Conservation (phyloP, 2,329 filamentous ascomycete species). For the Basipetospora chlamydospora region DNA sequence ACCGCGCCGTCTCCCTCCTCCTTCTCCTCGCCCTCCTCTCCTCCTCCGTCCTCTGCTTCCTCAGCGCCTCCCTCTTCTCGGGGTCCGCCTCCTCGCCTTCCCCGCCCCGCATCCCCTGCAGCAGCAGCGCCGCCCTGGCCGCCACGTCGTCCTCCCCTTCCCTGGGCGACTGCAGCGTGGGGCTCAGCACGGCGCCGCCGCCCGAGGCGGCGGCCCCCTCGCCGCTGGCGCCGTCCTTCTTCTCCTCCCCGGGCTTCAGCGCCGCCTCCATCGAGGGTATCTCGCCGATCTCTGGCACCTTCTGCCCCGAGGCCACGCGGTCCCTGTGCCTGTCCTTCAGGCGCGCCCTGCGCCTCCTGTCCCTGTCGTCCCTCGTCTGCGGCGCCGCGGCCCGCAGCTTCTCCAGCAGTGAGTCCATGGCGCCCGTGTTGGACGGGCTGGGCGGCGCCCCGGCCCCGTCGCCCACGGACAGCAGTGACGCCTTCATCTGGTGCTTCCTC, state of each 20-base stretch:
- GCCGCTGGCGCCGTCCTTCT: background rate
- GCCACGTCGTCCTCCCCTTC: conserved; percentile 61
- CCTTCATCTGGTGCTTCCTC: conserved; percentile 63
- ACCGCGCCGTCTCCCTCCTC: conserved; percentile 44
- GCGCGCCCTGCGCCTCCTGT: conserved; percentile 71
- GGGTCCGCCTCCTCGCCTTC: conserved; percentile 38
- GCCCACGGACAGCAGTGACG: conserved; percentile 32
- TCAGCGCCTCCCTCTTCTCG: conserved; percentile 43
- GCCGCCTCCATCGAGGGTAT: conserved; percentile 33
- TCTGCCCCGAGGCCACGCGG: conserved; percentile 75
- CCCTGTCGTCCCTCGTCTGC: conserved; percentile 75
- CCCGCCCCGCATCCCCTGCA: conserved; percentile 67
- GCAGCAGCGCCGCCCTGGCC: conserved; percentile 65
- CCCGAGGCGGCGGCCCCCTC: background rate
- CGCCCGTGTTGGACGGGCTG: conserved; percentile 64
- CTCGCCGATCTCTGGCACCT: conserved; percentile 58
- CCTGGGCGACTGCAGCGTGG: conserved; percentile 28
- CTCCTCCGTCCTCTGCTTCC: conserved; percentile 64
- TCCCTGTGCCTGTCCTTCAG: conserved; percentile 86
- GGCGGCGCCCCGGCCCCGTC: conserved; percentile 33
- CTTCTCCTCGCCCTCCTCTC: conserved; percentile 55
- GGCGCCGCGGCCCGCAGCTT: conserved; percentile 88
- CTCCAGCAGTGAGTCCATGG: conserved; percentile 91
- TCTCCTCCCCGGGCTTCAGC: conserved; percentile 8
- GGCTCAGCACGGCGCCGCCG: conserved; percentile 22